Evolutionary conservation across 306 rosid genomes (phyloP), one percentile per base, ranked within the genome.

Genomic region (Prinsepia uniflora): DNA sequence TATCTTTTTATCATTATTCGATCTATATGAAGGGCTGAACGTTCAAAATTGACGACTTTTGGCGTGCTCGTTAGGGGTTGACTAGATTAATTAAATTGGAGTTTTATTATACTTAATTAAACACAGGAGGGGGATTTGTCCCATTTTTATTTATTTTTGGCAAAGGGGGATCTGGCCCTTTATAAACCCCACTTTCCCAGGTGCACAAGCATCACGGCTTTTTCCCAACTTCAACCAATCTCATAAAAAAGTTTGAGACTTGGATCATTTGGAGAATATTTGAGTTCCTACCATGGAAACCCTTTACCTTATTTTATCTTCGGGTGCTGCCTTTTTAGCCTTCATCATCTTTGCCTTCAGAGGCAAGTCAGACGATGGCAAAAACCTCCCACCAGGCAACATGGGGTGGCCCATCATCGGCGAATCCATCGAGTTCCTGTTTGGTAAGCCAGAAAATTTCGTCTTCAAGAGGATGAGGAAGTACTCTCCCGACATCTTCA

Each of bases 401-500:
- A 76, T 84, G 77, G 96, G 91, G 7, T 89, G 84, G 86, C 91
- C 91, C 3, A n/a, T 86, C 19, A 45, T 84, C 24, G 89, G 89
- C 4, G 96, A 86, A 59, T 75, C 85, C 20, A 57, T 75, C 39
- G 88, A 82, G 74, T 70, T 88, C 71, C 60, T 84, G 46, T 88
- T 80, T 61, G 76, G 79, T 6, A 77, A 83, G 60, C 81, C 78
- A 12, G 84, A 83, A 46, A 39, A 68, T 2, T 86, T 86, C 54
- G 78, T 89, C 47, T 72, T 71, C 71, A 64, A 77, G 67, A 84
- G 83, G 68, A 30, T 46, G 67, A 61, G 53, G 40, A 89, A 77
- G 72, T 54, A 89, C 79, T 82, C 88, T 60, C 83, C 82, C 2
- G 81, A 84, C 11, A 76, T 81, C 74, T 89, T 89, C 86, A 83